Evolutionary conservation across 805 yeast species (phyloP), one percentile per base, ranked within the genome.

Genomic region (Yamadazyma kitorensis): DNA sequence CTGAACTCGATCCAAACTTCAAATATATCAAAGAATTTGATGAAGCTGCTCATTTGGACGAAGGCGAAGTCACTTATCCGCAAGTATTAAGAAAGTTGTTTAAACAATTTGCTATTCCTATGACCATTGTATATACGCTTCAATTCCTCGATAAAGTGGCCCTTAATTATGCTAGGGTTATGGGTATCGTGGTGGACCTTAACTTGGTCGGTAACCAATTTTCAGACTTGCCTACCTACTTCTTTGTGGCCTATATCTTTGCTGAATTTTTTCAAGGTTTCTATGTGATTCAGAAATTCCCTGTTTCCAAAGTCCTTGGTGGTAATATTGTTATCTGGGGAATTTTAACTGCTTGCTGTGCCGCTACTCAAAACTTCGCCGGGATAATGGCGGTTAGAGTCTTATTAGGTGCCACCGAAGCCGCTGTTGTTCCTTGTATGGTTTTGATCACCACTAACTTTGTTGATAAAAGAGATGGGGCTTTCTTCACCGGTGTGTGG

Each of bases 191-290:
- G 34, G 54, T 46, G 17, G 64, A 58, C 29, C 43, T 57, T 34
- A 22, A 41, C 5, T 44, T 60, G 51, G 32, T 43, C 9, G 61
- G 61, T 3, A 48, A 55, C 34, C 51, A 55, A 29, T 55, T 49
- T 39, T 53, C 52, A 1, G 38, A 43, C 35, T 40, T 44, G 10
- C 76, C 82, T 9, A 67, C 80, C 1, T 68, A 75, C 4, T 79
- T 78, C 43, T 78, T 77, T 48, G 48, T 55, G 32, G 65, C 64
- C 12, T 59, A 56, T 42, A 40, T 57, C 31, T 32, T 52, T 12
- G 57, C 52, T 33, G 59, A 55, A 36, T 39, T 39, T 35, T 51
- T 56, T 27, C 66, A 62, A 17, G 49, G 68, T 9, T 64, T 71
- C 4, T 62, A 64, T 41, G 22, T 55, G n/a, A 48, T 64, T 32